A percentile compares a stretch with the other conserved stretches of the same genome.
Conservation (phyloP, 2,329 filamentous ascomycete genomes). For the Nemania abortiva region DNA sequence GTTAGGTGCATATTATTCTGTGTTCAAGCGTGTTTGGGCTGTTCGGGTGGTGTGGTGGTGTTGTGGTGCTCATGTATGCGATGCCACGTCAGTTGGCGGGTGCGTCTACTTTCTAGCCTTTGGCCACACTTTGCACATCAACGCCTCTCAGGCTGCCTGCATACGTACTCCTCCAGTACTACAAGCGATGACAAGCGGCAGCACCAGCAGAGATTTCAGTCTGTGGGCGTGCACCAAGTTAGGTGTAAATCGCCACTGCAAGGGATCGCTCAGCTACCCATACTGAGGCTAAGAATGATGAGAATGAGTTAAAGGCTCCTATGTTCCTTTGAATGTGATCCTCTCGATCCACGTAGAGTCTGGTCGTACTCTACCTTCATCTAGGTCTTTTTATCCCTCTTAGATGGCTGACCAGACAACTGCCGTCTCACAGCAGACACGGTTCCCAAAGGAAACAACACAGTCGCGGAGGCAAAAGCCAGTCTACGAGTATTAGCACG, state of each 20-base stretch:
- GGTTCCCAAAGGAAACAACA: constrained; percentile 15
- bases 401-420: neutral
- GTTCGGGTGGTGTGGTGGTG: too few species aligned
- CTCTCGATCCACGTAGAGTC: constrained; percentile 16
- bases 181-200: neutral
- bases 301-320: constrained; percentile 2
- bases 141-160: constrained; percentile 14
- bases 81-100: constrained; percentile 36
- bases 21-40: constrained; percentile 12
- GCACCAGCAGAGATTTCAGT: constrained; percentile 3
- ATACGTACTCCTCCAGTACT: neutral
- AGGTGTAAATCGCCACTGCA: constrained; percentile 21
- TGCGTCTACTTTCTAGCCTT: constrained; percentile 18
- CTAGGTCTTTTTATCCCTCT: constrained; percentile 3
- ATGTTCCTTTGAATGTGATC: neutral
- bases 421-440: too few species aligned
- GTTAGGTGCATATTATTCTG: constrained; percentile 5
- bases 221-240: neutral
- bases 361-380: constrained; percentile 1
- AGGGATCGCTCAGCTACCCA: constrained; percentile 1
- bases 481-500: neutral
- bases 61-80: constrained; percentile 14
- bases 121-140: constrained; percentile 24
- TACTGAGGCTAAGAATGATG: constrained; percentile 11
- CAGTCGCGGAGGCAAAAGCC: neutral